Evolutionary conservation across 148 eudicot species (phyloP).

Genomic region (Linanthus parryae): DNA sequence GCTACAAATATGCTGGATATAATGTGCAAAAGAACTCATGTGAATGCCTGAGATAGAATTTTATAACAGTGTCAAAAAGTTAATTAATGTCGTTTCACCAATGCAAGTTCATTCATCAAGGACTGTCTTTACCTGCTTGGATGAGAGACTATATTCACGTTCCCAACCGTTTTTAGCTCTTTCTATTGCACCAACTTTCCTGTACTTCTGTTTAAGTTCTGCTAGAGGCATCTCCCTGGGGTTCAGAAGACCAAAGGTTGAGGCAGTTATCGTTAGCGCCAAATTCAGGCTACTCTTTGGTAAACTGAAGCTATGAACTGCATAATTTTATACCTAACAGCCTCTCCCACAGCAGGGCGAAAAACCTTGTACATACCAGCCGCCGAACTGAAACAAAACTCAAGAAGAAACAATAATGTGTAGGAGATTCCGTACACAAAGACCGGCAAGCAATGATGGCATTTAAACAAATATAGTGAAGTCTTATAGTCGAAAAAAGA

Average conservation of each 20-base stretch:
- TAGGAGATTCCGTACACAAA: background rate
- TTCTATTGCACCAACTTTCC: slow-evolving; percentile 65
- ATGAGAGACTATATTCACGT: slow-evolving; percentile 85
- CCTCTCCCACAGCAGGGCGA: slow-evolving; percentile 93
- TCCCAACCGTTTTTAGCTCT: slow-evolving; percentile 90
- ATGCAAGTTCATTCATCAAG: background rate
- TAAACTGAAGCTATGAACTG: no score
- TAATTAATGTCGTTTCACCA: background rate
- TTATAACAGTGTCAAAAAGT: background rate
- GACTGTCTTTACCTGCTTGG: slow-evolving; percentile 56
- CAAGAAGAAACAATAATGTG: slow-evolving; percentile 16
- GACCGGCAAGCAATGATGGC: background rate
- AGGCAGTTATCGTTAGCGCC: background rate
- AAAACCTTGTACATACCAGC: slow-evolving; percentile 72
- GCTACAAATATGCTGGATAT: background rate
- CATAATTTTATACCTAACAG: slow-evolving; percentile 50
- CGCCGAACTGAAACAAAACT: slow-evolving; percentile 43
- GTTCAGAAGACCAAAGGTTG: background rate
- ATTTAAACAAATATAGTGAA: background rate
- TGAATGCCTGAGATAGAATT: background rate
- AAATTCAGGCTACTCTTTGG: background rate
- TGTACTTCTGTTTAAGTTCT: slow-evolving; percentile 81
- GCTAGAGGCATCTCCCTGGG: slow-evolving; percentile 85
- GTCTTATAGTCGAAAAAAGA: background rate
- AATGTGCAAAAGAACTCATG: background rate